Evolutionary conservation across 202 grass and related monocot genomes (phyloP).

Genomic region (Digitaria exilis): DNA sequence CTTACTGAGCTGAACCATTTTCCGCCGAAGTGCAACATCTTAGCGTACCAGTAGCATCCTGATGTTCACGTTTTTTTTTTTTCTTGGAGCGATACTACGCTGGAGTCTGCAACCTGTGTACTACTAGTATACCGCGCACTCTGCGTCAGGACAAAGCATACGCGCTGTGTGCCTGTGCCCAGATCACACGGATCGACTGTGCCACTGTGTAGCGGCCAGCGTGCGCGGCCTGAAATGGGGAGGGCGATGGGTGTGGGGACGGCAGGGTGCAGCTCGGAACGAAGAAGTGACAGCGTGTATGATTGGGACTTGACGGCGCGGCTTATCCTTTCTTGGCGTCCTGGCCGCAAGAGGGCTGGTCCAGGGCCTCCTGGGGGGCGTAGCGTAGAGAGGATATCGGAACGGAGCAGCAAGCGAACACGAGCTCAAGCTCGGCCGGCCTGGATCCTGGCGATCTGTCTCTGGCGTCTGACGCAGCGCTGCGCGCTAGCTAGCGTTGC

Average conservation of each 20-base stretch:
- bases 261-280: neutral
- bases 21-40: neutral
- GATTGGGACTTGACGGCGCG: conserved; percentile 27
- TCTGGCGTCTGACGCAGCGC: neutral
- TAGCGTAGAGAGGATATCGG: neutral
- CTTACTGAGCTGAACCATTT: neutral
- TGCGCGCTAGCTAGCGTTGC: no score
- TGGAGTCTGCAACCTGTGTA: neutral
- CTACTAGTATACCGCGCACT: neutral
- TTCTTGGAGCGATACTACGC: neutral
- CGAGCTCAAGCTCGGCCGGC: neutral
- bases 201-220: neutral
- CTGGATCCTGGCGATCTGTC: conserved; percentile 5
- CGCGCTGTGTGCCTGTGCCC: neutral
- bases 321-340: neutral
- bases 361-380: no score
- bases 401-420: neutral
- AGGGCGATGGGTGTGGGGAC: neutral
- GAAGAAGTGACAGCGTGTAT: neutral
- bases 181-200: neutral
- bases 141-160: neutral
- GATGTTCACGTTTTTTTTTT: neutral
- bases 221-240: neutral
- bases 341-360: no score
- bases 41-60: neutral